Base-by-base conservation (phyloP, 2,329 filamentous ascomycete species). In the Ascochyta pisi region DNA sequence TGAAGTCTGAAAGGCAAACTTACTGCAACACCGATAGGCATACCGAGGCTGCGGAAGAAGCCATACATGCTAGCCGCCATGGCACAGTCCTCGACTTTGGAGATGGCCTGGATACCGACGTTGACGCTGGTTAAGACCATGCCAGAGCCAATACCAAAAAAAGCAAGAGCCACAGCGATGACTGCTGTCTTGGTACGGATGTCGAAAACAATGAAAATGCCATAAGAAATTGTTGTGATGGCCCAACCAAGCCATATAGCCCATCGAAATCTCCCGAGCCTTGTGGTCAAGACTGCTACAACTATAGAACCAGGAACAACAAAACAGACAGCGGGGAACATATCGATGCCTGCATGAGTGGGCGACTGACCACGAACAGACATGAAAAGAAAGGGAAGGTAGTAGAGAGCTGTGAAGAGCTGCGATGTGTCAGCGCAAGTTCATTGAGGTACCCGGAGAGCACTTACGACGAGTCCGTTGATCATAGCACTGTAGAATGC, bases 401-500 rank as follows among this genome's bases (percentile, higher is more conserved):
- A 79, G 60, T 81, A 79, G 4, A 81, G 57, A 23, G 74, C 73
- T 7, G 70, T 70, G 41, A 77, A 77, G 16, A 81, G 61, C 78
- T 81, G 48, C 27, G 15, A 44, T 44, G 29, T 31, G 42, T 44
- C 19, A 53, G 27, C 15, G n/a, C 1, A 33, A 13, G 13, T 35
- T 9, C 6, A 15, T 10, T 26, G 41, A 6, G 10, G 8, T 8
- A 22, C 3, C 2, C 10, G 4, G 15, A 8, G 3, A 37, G 12
- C 7, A 71, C 76, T 65, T 54, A 81, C 78, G 45, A 79, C 54
- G n/a, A 81, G 63, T 2, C 79, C 78, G 55, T 80, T 77, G 39
- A 76, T 60, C 33, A 80, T 66, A 15, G 78, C 74, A 27, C 76
- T 74, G 27, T 76, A 59, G 55, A 81, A 81, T 10, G 79, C 68